These are phyloP conservation scores for Pseudogymnoascus sp. DNA, from an alignment of 2,329 filamentous ascomycete species.

Conservation along the genomic window DNA sequence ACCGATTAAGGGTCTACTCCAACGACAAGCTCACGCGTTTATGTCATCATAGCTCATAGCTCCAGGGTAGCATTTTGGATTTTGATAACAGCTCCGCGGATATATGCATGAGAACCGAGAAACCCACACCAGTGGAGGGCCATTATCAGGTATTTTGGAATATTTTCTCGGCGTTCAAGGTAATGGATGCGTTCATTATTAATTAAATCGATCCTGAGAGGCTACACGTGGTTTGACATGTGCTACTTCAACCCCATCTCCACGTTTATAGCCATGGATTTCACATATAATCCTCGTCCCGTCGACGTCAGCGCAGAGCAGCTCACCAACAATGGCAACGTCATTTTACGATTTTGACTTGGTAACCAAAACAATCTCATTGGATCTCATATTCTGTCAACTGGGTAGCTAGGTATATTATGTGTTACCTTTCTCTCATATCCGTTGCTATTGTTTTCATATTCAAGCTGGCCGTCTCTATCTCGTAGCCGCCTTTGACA, in stretches of 20 bases:
- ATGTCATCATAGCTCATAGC: conserved; percentile 6
- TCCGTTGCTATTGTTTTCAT: not conserved
- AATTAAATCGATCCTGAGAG: not conserved
- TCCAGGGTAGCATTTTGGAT: not conserved
- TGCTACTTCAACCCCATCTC: not conserved
- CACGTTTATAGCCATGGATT: not conserved
- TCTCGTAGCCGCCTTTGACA: conserved; percentile 1
- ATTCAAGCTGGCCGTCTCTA: not conserved
- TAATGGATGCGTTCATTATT: not conserved
- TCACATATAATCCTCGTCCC: not conserved
- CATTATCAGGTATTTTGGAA: not conserved
- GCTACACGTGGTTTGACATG: not conserved
- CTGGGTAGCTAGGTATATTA: not conserved
- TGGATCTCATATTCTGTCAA: not conserved
- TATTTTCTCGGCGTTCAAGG: not conserved
- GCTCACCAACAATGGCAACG: not conserved
- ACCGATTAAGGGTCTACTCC: not conserved
- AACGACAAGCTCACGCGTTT: not conserved
- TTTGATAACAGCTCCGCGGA: not conserved
- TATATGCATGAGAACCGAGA: not conserved
- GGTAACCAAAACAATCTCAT: not conserved
- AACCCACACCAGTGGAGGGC: not conserved
- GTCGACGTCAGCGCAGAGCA: not conserved
- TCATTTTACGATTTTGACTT: conserved; percentile 7
- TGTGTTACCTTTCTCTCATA: not conserved